phyloP scores from a whole-genome alignment of 352 stramenopile genomes.

The Elongisporangium prolatum region DNA sequence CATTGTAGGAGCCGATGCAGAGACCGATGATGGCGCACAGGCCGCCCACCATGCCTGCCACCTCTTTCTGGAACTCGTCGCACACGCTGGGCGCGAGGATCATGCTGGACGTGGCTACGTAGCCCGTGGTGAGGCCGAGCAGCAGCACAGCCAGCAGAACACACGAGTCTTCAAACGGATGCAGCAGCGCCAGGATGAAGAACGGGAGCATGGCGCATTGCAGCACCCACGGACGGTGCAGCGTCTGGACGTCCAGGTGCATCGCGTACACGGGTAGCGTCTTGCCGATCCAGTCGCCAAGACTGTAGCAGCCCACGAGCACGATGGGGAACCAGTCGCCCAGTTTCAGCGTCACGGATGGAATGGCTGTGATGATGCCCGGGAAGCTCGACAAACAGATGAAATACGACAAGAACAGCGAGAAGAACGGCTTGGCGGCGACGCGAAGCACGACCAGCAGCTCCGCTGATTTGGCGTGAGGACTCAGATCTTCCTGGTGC shows the following conservation, averaged over 20 bases:
- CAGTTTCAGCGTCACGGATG: slow-evolving; percentile 47
- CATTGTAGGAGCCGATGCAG: slow-evolving; percentile 72
- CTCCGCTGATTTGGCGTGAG: slow-evolving; percentile 36
- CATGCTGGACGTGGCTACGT: slow-evolving; percentile 74
- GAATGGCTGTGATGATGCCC: slow-evolving; percentile 67
- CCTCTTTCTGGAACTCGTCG: slow-evolving; percentile 73
- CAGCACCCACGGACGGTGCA: slow-evolving; percentile 62
- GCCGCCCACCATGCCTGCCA: slow-evolving; percentile 68
- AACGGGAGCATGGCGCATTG: slow-evolving; percentile 67
- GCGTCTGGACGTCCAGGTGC: slow-evolving; percentile 61
- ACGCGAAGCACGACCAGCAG: slow-evolving; percentile 54
- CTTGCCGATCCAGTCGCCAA: slow-evolving; percentile 78
- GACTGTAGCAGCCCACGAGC: slow-evolving; percentile 67
- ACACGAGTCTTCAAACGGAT: slow-evolving; percentile 49
- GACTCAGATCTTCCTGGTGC: slow-evolving; percentile 31
- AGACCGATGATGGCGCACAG: slow-evolving; percentile 71
- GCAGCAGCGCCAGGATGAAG: slow-evolving; percentile 51
- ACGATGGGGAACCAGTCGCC: slow-evolving; percentile 77
- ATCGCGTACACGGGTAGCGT: slow-evolving; percentile 66
- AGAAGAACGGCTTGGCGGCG: slow-evolving; percentile 72
- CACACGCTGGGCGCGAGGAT: slow-evolving; percentile 73
- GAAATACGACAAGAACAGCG: slow-evolving; percentile 72
- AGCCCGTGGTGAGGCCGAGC: slow-evolving; percentile 64
- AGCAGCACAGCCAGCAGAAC: slow-evolving; percentile 48
- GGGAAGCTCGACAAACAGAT: slow-evolving; percentile 78